Evolutionary conservation across 768 basidiomycete genomes (phyloP).

Genomic region (Crassisporium funariophilum): DNA sequence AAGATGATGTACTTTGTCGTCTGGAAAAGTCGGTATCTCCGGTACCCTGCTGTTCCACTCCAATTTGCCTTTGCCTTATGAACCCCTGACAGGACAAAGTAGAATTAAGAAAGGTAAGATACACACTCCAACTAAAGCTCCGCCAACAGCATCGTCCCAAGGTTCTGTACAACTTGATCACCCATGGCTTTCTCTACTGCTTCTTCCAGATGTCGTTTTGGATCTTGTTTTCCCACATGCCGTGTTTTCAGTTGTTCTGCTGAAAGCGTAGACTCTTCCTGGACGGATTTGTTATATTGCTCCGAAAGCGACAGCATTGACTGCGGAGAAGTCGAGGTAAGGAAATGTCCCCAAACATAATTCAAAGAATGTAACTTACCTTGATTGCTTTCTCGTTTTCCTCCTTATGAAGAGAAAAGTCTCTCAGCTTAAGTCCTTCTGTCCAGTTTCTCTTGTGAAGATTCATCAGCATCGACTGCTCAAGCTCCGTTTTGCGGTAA

Average conservation of each 20-base stretch:
- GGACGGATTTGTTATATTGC: slow-evolving; percentile 96
- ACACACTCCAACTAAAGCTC: slow-evolving; percentile 60
- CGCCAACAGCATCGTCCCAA: slow-evolving; percentile 93
- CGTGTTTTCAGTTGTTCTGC: slow-evolving; percentile 94
- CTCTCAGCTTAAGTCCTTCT: slow-evolving; percentile 88
- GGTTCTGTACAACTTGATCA: slow-evolving; percentile 92
- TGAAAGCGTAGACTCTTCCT: slow-evolving; percentile 96
- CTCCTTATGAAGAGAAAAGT: slow-evolving; percentile 88
- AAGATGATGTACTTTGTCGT: no score
- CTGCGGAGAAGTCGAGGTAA: slow-evolving; percentile 41
- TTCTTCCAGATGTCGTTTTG: slow-evolving; percentile 96
- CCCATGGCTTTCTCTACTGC: slow-evolving; percentile 98
- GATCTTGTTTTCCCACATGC: slow-evolving; percentile 97
- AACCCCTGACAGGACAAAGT: slow-evolving; percentile 21
- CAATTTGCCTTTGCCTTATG: slow-evolving; percentile 1
- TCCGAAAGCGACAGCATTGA: slow-evolving; percentile 92
- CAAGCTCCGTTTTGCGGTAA: slow-evolving; percentile 97
- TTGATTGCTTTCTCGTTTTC: slow-evolving; percentile 93
- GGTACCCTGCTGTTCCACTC: slow-evolving; percentile 4
- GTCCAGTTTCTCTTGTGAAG: slow-evolving; percentile 99
- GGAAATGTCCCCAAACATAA: slow-evolving; percentile 6
- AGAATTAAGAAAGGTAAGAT: slow-evolving; percentile 9
- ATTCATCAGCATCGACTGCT: slow-evolving; percentile 99
- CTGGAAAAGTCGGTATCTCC: slow-evolving; percentile 18
- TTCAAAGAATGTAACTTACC: slow-evolving; percentile 47